Conservation (phyloP, 495 filamentous ascomycete species). For the Neurospora tetrasperma region DNA sequence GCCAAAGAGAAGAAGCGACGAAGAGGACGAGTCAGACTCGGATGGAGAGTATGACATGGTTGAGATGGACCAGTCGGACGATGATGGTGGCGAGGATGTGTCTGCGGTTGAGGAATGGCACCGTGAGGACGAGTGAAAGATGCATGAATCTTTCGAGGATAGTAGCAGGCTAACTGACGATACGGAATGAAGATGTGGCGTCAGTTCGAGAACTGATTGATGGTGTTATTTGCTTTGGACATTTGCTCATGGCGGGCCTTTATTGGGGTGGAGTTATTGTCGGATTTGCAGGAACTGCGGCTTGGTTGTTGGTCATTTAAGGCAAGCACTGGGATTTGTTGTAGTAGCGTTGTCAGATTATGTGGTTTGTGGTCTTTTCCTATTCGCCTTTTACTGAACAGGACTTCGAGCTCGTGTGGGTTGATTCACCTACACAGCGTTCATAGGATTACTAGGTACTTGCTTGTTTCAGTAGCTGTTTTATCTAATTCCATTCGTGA, state of each 20-base stretch:
- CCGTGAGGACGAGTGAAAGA: background rate
- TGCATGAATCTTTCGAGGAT: background rate
- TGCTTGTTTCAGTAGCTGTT: background rate
- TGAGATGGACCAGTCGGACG: background rate
- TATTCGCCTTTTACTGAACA: background rate
- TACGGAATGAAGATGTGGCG: background rate
- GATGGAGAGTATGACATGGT: background rate
- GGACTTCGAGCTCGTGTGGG: too few relatives aligned
- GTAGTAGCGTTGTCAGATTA: background rate
- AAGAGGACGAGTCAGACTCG: background rate
- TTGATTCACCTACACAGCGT: too few relatives aligned
- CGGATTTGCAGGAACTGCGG: background rate
- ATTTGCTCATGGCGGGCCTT: background rate
- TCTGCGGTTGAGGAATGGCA: background rate
- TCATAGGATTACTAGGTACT: background rate
- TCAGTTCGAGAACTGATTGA: background rate
- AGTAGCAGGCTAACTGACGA: background rate
- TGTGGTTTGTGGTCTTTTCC: background rate
- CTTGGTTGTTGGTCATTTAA: background rate
- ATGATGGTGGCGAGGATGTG: background rate
- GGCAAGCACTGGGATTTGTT: background rate
- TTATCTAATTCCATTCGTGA: background rate
- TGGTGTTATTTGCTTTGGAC: background rate
- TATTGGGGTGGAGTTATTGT: background rate
- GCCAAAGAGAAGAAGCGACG: background rate